Percentiles rank a stretch among this genome's conserved stretches.
phyloP scores from a whole-genome alignment of 2,329 filamentous ascomycete species.

The Celoporthe dispersa region DNA sequence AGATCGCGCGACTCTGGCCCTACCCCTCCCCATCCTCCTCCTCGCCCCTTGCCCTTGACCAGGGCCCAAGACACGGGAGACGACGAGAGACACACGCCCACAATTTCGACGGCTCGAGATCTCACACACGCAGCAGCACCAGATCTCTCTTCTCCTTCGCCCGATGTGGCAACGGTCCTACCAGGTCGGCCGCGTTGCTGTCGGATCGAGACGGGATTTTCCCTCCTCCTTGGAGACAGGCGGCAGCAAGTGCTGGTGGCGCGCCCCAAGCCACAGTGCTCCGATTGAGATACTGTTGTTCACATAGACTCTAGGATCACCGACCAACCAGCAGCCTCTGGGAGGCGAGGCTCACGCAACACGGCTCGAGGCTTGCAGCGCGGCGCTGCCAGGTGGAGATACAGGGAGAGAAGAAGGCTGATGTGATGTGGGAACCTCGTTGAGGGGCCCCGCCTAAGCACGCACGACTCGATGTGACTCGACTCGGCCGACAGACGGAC shows the following conservation, averaged over 20 bases:
- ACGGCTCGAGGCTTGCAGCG: not conserved
- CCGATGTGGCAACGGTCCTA: not conserved
- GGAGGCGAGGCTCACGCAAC: not conserved
- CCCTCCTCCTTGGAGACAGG: not conserved
- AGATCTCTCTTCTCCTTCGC: not conserved
- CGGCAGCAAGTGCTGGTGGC: not conserved
- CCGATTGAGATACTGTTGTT: not conserved
- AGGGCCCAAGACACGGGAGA: constrained; percentile 6
- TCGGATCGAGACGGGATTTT: not conserved
- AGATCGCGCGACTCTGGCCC: not conserved
- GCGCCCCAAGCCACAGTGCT: not conserved
- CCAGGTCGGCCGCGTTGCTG: not conserved
- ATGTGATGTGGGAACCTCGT: not conserved
- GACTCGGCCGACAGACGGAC: not conserved
- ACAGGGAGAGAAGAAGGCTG: not conserved
- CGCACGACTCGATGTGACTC: not conserved
- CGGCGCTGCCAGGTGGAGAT: not conserved
- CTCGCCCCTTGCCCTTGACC: not conserved
- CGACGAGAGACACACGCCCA: not conserved
- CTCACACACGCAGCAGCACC: not conserved
- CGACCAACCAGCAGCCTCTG: not conserved
- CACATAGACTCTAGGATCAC: not conserved
- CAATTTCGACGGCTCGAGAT: not conserved
- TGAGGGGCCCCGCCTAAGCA: not conserved
- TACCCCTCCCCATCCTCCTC: not conserved